phyloP scores from a whole-genome alignment of 495 filamentous ascomycete genomes.

The Bacidia rubella region DNA sequence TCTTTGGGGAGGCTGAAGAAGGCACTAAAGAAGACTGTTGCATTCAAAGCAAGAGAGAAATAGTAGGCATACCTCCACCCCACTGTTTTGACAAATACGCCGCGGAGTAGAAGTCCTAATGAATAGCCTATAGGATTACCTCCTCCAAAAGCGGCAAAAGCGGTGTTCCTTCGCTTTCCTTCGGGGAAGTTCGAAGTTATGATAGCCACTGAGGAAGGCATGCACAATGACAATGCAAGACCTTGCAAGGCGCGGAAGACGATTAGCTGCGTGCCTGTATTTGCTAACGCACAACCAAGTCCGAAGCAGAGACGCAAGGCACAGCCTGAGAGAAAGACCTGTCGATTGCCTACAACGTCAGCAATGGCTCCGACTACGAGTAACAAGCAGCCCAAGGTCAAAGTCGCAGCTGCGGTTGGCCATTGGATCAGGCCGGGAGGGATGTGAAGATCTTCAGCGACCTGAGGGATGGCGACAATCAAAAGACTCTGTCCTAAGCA shows the following conservation, averaged over 20 bases:
- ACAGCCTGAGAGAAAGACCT: conserved; percentile 31
- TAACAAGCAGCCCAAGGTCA: conserved; percentile 32
- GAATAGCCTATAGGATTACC: conserved; percentile 35
- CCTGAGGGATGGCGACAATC: conserved; percentile 19
- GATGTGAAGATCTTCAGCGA: conserved; percentile 23
- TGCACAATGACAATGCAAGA: conserved; percentile 34
- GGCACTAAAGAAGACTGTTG: conserved; percentile 22
- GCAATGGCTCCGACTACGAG: conserved; percentile 36
- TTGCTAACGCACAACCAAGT: conserved; percentile 31
- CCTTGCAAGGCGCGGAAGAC: conserved; percentile 38
- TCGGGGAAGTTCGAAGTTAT: conserved; percentile 29
- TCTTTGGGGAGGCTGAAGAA: conserved; percentile 25
- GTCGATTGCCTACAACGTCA: conserved; percentile 36
- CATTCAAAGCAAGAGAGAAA: conserved; percentile 27
- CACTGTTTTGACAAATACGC: conserved; percentile 31
- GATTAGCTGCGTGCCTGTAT: conserved; percentile 34
- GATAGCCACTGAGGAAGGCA: conserved; percentile 37
- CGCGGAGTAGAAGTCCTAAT: conserved; percentile 32
- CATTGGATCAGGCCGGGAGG: conserved; percentile 20
- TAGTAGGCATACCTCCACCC: conserved; percentile 37
- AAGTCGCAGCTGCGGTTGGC: conserved; percentile 30
- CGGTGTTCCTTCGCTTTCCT: conserved; percentile 31
- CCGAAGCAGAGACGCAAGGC: conserved; percentile 30
- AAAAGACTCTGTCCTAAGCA: conserved; percentile 19
- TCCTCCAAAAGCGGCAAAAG: conserved; percentile 31